Evolutionary conservation across 371 early-diverging fungal genomes (phyloP).

Genomic region (Mucor racemosus): DNA sequence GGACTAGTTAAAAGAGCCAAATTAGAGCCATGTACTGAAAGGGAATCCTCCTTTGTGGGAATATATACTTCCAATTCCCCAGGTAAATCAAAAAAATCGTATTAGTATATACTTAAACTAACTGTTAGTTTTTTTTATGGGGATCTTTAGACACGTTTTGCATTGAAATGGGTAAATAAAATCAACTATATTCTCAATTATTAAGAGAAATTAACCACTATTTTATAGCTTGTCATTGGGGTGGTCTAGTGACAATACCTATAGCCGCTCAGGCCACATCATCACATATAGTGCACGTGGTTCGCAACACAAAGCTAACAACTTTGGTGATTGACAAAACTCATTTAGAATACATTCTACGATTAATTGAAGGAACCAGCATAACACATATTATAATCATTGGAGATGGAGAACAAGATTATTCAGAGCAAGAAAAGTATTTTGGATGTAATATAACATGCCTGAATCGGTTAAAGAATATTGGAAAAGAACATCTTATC

Average conservation of each 20-base stretch:
- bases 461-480: not conserved
- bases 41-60: too few species aligned
- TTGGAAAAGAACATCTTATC: not conserved
- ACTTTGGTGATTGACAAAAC: slow-evolving; percentile 26
- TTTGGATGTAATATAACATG: slow-evolving; percentile 1
- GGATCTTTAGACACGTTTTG: not conserved
- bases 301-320: slow-evolving; percentile 23
- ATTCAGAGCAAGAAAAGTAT: not conserved
- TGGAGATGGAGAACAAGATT: slow-evolving; percentile 6
- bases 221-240: slow-evolving; percentile 25
- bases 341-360: slow-evolving; percentile 17
- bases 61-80: too few species aligned
- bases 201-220: slow-evolving; percentile 7
- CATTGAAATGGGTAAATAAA: slow-evolving; percentile 12
- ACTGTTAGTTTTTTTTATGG: too few species aligned
- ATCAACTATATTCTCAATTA: slow-evolving; percentile 13
- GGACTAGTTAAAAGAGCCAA: too few species aligned
- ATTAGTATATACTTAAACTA: too few species aligned
- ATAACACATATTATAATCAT: slow-evolving; percentile 30
- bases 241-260: slow-evolving; percentile 36
- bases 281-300: slow-evolving; percentile 20
- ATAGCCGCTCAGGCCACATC: slow-evolving; percentile 33
- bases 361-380: slow-evolving; percentile 22
- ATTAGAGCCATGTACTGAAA: too few species aligned
- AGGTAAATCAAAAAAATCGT: too few species aligned